phyloP scores from a whole-genome alignment of 495 filamentous ascomycete genomes.

The Glarea lozoyensis region DNA sequence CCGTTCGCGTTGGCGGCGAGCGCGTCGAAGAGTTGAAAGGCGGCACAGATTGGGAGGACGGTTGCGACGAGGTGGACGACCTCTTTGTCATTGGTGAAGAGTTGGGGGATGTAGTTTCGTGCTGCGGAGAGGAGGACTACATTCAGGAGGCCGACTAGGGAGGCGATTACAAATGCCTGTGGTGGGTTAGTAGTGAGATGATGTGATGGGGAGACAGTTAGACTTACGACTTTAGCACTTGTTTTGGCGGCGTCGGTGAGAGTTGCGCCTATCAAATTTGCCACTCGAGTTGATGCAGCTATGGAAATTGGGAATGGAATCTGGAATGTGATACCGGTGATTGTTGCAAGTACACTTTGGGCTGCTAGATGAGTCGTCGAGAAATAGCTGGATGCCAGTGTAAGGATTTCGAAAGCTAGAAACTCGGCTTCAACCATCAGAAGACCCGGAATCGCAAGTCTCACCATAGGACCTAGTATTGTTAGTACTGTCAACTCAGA shows the following conservation, averaged over 20 bases:
- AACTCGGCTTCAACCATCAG: slow-evolving; percentile 91
- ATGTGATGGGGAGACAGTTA: slow-evolving; percentile 19
- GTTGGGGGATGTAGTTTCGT: slow-evolving; percentile 57
- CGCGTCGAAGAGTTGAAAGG: slow-evolving; percentile 84
- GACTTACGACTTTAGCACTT: slow-evolving; percentile 49
- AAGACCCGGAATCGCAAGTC: slow-evolving; percentile 74
- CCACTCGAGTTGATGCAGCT: slow-evolving; percentile 53
- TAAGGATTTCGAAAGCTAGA: slow-evolving; percentile 75
- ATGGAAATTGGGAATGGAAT: slow-evolving; percentile 54
- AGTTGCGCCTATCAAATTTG: slow-evolving; percentile 59
- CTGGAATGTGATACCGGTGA: slow-evolving; percentile 48
- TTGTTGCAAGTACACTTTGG: slow-evolving; percentile 48
- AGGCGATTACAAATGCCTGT: slow-evolving; percentile 47
- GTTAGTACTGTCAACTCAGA: slow-evolving; percentile 3
- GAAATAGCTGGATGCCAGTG: slow-evolving; percentile 61
- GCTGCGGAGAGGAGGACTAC: slow-evolving; percentile 53
- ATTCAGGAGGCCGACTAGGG: slow-evolving; percentile 69
- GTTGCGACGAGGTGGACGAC: slow-evolving; percentile 66
- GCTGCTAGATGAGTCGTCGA: slow-evolving; percentile 59
- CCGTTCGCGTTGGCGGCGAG: slow-evolving; percentile 73
- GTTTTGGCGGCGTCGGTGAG: slow-evolving; percentile 62
- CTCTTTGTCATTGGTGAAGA: slow-evolving; percentile 74
- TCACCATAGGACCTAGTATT: slow-evolving; percentile 55
- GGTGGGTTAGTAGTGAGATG: not conserved
- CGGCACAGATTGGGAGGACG: slow-evolving; percentile 68